Evolutionary conservation across 352 stramenopile genomes (phyloP).

Genomic region (Globisporangium megalacanthum): DNA sequence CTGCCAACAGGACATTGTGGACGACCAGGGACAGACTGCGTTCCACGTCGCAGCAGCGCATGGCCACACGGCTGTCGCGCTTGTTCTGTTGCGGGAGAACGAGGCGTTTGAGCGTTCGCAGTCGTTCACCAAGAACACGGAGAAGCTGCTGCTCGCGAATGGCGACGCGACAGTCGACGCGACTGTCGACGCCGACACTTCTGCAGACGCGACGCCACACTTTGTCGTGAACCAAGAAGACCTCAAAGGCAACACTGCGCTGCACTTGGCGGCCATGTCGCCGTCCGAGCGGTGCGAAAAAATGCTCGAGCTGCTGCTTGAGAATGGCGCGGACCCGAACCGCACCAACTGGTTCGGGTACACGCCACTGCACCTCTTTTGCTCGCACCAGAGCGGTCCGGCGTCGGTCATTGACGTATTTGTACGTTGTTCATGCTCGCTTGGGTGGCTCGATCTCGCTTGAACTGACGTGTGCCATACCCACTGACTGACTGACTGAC

Average conservation of each 20-base stretch:
- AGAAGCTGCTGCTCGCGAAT: conserved; percentile 9
- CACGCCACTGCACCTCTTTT: conserved; percentile 82
- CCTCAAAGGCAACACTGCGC: conserved; percentile 76
- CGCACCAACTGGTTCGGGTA: conserved; percentile 83
- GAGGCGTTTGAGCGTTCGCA: conserved; percentile 22
- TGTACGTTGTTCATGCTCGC: conserved; percentile 37
- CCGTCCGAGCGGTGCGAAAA: conserved; percentile 75
- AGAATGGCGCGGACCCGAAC: conserved; percentile 78
- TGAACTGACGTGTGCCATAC: background rate
- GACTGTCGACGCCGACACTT: conserved; percentile 2
- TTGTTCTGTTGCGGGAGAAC: conserved; percentile 70
- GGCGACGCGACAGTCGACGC: conserved; percentile 10
- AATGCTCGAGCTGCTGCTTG: conserved; percentile 73
- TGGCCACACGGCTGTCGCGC: conserved; percentile 64
- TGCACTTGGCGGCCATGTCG: conserved; percentile 82
- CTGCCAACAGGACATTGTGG: conserved; percentile 64
- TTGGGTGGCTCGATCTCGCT: background rate
- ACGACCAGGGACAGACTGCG: conserved; percentile 80
- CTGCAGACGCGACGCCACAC: conserved; percentile 14
- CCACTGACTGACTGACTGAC: background rate
- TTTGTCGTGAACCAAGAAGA: conserved; percentile 83
- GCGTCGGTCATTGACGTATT: conserved; percentile 71
- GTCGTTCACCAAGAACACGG: conserved; percentile 2
- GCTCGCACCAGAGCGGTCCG: conserved; percentile 68
- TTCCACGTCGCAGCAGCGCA: conserved; percentile 79